These are phyloP conservation scores for Teunomyces stri DNA, from an alignment of 805 yeast genomes.

Conservation along the genomic window DNA sequence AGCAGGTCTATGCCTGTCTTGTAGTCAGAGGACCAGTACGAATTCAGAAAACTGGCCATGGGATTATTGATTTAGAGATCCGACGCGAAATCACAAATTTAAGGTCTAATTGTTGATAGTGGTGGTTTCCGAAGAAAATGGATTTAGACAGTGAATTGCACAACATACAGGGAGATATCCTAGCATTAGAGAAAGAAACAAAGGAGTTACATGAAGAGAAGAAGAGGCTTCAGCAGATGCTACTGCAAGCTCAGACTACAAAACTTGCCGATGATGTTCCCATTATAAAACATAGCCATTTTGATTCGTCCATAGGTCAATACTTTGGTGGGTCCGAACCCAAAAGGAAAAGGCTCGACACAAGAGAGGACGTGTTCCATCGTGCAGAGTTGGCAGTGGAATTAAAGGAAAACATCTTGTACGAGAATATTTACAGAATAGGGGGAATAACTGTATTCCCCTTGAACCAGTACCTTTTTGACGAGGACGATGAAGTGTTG, in stretches of 20 bases:
- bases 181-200: slow-evolving; percentile 16
- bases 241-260: neutral
- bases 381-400: slow-evolving; percentile 9
- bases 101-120: neutral
- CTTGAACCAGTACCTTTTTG: slow-evolving; percentile 35
- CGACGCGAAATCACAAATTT: neutral
- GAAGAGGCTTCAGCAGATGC: neutral
- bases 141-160: slow-evolving; percentile 12
- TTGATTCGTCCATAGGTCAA: slow-evolving; percentile 27
- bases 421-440: slow-evolving; percentile 48
- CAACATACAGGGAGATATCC: slow-evolving; percentile 18
- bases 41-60: slow-evolving; percentile 27
- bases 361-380: slow-evolving; percentile 1
- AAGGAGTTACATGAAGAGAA: slow-evolving; percentile 10
- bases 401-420: slow-evolving; percentile 30
- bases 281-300: slow-evolving; percentile 24
- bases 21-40: slow-evolving; percentile 44
- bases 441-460: slow-evolving; percentile 54
- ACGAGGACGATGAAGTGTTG: slow-evolving; percentile 27
- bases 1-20: slow-evolving; percentile 33
- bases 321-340: slow-evolving; percentile 14
- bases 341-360: neutral
- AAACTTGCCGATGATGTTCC: slow-evolving; percentile 10
- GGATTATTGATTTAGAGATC: neutral
- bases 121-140: neutral